Evolutionary conservation across 768 basidiomycete genomes (phyloP), one percentile per base, ranked within the genome.

Genomic region (Lactifluus volemus): DNA sequence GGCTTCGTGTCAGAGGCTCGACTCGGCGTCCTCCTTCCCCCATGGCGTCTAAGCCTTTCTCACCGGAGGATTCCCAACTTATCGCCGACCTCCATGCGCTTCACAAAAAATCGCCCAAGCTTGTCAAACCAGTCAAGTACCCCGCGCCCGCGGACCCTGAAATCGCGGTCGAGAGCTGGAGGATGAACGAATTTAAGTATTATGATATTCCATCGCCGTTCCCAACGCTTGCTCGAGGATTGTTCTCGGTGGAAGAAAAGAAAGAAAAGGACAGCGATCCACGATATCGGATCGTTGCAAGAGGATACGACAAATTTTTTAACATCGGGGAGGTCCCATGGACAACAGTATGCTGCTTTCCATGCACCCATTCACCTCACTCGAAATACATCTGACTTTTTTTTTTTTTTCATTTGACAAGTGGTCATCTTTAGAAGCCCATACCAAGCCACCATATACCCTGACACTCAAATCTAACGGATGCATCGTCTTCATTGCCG

Each of bases 251-350:
- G 11, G 80, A 88, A 49, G 70, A 75, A 15, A 65, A 71, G 54
- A 63, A 60, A 1, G 61, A 70, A 57, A 68, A 71, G 47, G 71
- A 68, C 42, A 74, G 71, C 47, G 70, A 78, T 60, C 30, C 63
- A 51, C 70, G 69, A 55, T 73, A 78, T 61, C 75, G 85, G 58
- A 94, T 99, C 59, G 84, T 97, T 1, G 88, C 82, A 0, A 77
- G 97, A 49, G 97, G 96, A 0, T 98, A 99, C 70, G 97, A 98
- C 77, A 99, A 99, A 76, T 98, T 99, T 74, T 98, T 98, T 78
- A 98, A 97, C 70, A 91, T 97, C 34, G 91, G 86, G 4, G 97
- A 99, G 72, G 92, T 98, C 5, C 90, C 88, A 2, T 98, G 95
- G 93, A 95, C 88, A 0, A 84, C 85, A 59, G 96, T 96, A 69